Base-by-base conservation (phyloP, 805 yeast genomes). In the Candida multigemmis region DNA sequence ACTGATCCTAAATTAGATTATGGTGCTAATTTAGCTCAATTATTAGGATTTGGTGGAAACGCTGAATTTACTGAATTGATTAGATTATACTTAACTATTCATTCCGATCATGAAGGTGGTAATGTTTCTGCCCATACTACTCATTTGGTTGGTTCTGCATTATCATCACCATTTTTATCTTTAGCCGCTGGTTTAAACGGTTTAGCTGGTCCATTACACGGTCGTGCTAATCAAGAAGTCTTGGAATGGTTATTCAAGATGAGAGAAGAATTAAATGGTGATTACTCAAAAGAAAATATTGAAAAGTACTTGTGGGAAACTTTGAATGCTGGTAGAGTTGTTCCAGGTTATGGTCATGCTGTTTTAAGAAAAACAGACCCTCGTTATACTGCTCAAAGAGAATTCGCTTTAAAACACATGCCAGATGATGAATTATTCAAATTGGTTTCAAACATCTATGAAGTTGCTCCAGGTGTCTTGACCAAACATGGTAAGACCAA, bases 311-410 rank as follows among this genome's bases (percentile, higher is more conserved):
- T 81, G 44, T 80, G 91, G 91, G 65, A 65, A 21, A 60, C 79
- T 27, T 66, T 81, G 40, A 73, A 77, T 53, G 62, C 76, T 24
- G 83, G 83, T 35, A 70, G 86, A 46, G 91, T 81, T 34, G 76
- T 81, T 37, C 93, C 93, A 36, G 93, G 93, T 35, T 82, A 82
- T 61, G 93, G 93, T 25, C 93, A 81, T 54, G 91, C 91, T 30
- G 91, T 81, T 27, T 66, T 81, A 53, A 69, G 93, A 59, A 74
- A 72, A 66, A 75, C 89, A 26, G 91, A 81, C 55, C 91, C 91
- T 34, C 68, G 91, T 44, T 81, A 74, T 60, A 65, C 70, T 31
- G 89, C 87, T 32, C 77, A 76, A 65, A 64, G 78, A 46, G 71
- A 71, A 44, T 79, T 78, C 53, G 86, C 78, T 28, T 59, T 66